phyloP scores from a whole-genome alignment of 495 filamentous ascomycete species.

The Penicillium angulare region DNA sequence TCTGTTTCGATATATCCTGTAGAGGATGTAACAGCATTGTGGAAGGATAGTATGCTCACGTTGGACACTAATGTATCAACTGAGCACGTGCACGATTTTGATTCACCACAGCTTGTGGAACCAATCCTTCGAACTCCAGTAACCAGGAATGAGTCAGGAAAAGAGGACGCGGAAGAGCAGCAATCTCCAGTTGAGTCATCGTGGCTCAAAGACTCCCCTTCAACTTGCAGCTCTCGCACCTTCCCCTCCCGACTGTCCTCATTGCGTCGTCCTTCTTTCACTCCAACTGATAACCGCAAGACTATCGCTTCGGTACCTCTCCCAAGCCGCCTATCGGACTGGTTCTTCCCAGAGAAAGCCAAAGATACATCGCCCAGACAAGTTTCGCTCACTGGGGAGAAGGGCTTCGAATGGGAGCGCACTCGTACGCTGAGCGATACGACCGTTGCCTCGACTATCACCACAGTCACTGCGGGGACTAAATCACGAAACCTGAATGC shows the following conservation, averaged over 20 bases:
- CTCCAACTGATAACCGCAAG: slow-evolving; percentile 21
- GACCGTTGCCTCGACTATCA: slow-evolving; percentile 33
- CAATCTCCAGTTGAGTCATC: neutral
- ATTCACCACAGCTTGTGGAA: neutral
- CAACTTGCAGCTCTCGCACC: slow-evolving; percentile 20
- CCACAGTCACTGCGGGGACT: slow-evolving; percentile 18
- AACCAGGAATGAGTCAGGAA: neutral
- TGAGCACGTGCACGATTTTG: neutral
- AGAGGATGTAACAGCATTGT: slow-evolving; percentile 12
- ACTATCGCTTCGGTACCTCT: slow-evolving; percentile 16
- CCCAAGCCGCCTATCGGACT: slow-evolving; percentile 34
- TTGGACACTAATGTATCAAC: slow-evolving; percentile 2
- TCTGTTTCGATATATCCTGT: slow-evolving; percentile 5
- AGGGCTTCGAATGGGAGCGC: slow-evolving; percentile 30
- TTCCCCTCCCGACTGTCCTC: slow-evolving; percentile 21
- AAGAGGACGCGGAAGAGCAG: neutral
- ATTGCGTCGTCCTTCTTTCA: slow-evolving; percentile 15
- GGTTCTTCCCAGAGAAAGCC: slow-evolving; percentile 27
- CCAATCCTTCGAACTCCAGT: slow-evolving; percentile 2
- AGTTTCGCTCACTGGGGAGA: slow-evolving; percentile 18
- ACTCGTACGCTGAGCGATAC: slow-evolving; percentile 43
- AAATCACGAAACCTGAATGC: slow-evolving; percentile 19
- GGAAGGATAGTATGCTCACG: slow-evolving; percentile 10
- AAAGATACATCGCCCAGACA: slow-evolving; percentile 6
- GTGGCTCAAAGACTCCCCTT: slow-evolving; percentile 10